A percentile compares a stretch with the other conserved stretches of the same genome.
phyloP scores from a whole-genome alignment of 192 early-diverging fungal species.

The Podila verticillata region DNA sequence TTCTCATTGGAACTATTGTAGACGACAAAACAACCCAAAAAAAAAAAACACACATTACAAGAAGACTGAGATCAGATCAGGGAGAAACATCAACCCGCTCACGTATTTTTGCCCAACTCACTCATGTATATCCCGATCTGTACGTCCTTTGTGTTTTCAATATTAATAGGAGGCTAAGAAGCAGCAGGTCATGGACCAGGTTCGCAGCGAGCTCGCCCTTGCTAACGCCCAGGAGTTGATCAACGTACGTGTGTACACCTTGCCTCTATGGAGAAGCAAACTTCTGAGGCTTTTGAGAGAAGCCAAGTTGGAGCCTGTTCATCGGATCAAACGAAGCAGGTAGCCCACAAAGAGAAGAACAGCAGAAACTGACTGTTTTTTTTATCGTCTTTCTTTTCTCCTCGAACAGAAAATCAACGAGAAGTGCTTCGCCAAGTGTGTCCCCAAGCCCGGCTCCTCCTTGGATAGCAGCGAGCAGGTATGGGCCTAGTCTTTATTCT shows the following conservation, averaged over 20 bases:
- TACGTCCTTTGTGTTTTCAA: background rate
- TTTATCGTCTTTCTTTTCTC: background rate
- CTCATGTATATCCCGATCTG: background rate
- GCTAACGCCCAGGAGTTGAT: constrained; percentile 87
- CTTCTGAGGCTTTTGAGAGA: background rate
- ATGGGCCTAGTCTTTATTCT: no score
- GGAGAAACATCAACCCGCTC: background rate
- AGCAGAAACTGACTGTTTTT: background rate
- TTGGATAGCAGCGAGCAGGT: constrained; percentile 78
- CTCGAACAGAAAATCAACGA: constrained; percentile 81
- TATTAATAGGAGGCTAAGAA: constrained; percentile 60
- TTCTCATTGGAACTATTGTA: background rate
- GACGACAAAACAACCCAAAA: no score
- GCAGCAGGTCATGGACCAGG: constrained; percentile 81
- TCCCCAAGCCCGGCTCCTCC: constrained; percentile 75
- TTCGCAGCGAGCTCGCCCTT: constrained; percentile 79
- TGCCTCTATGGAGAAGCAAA: background rate
- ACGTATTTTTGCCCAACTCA: background rate
- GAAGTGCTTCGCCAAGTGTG: constrained; percentile 88
- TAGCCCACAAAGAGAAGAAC: no score
- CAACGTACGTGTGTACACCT: constrained; percentile 58
- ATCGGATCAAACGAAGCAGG: background rate
- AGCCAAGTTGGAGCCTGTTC: no score
- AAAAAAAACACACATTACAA: background rate
- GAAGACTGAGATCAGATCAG: background rate